Base-by-base conservation (phyloP, 306 rosid species). In the Dryas drummondii region DNA sequence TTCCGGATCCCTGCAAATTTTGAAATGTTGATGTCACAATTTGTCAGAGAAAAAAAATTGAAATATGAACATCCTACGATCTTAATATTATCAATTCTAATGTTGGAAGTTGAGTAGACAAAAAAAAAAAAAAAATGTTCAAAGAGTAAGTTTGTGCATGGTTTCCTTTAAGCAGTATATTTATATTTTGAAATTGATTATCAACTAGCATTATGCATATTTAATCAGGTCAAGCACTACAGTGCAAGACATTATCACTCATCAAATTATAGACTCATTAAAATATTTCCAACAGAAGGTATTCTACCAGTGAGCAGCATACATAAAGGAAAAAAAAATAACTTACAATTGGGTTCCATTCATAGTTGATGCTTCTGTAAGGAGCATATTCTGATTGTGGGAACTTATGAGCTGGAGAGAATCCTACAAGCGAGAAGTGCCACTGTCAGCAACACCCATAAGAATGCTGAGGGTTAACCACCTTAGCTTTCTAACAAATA, bases 321-420 rank as follows among this genome's bases (percentile, higher is more conserved):
- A 46, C 68, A 48, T 50, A 72, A 66, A 78, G 73, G 41, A 84
- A 49, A 56, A 47, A 9, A 54, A 74, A 76, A 53, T 22, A 67
- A 75, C 96, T 19, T 87, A 93, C 98, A 82, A 52, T 82, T 68
- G 97, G 94, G 71, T 93, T 93, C 98, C 98, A 93, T 67, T 89
- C 85, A 52, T 91, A 84, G 87, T 86, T 78, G 74, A 67, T 77
- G 74, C 79, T 83, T 71, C 66, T 74, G 79, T 93, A 91, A 75
- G 94, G 90, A 77, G 96, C 80, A 70, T 88, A 93, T 76, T 85
- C 85, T 73, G 84, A 89, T 83, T 82, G 98, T 13, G 98, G 98
- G 83, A 91, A 93, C 89, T 87, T 93, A 32, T 53, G 78, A 64
- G 90, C 92, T 0, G 97, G 98, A 84, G 97, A 93, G 77, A 91